Conservation (phyloP, 2,329 filamentous ascomycete genomes). For the Penicillium sp. region DNA sequence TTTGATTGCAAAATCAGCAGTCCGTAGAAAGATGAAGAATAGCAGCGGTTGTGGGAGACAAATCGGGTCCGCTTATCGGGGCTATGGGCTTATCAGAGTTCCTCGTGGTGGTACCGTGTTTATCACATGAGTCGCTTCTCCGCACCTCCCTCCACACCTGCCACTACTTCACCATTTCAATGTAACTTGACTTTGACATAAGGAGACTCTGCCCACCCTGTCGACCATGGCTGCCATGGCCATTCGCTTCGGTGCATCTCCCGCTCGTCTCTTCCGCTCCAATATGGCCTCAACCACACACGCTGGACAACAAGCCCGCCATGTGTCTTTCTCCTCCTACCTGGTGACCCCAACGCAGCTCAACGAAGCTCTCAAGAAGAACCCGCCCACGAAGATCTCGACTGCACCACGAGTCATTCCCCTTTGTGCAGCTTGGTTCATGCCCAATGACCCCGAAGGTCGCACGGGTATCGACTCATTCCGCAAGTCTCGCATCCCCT, state of each 20-base stretch:
- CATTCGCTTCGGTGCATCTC: slow-evolving; percentile 33
- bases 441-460: slow-evolving; percentile 78
- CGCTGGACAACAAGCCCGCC: slow-evolving; percentile 43
- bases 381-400: slow-evolving; percentile 75
- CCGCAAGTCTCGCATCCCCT: slow-evolving; percentile 79
- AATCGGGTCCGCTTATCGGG: neutral
- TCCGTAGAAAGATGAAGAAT: neutral
- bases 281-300: slow-evolving; percentile 32
- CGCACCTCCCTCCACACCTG: slow-evolving; percentile 21
- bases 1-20: slow-evolving; percentile 11
- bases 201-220: slow-evolving; percentile 8
- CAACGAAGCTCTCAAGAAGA: slow-evolving; percentile 76
- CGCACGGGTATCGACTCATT: slow-evolving; percentile 81
- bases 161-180: slow-evolving; percentile 29
- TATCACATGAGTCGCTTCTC: slow-evolving; percentile 27
- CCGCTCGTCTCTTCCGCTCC: slow-evolving; percentile 28
- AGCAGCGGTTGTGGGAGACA: neutral
- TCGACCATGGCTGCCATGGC: slow-evolving; percentile 39
- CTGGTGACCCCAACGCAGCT: slow-evolving; percentile 85
- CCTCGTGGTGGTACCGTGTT: neutral
- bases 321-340: slow-evolving; percentile 70
- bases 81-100: slow-evolving; percentile 13
- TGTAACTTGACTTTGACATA: slow-evolving; percentile 1
- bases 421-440: slow-evolving; percentile 92
- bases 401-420: slow-evolving; percentile 82